Conservation (phyloP, 2,329 filamentous ascomycete species). For the Alternaria rosae region DNA sequence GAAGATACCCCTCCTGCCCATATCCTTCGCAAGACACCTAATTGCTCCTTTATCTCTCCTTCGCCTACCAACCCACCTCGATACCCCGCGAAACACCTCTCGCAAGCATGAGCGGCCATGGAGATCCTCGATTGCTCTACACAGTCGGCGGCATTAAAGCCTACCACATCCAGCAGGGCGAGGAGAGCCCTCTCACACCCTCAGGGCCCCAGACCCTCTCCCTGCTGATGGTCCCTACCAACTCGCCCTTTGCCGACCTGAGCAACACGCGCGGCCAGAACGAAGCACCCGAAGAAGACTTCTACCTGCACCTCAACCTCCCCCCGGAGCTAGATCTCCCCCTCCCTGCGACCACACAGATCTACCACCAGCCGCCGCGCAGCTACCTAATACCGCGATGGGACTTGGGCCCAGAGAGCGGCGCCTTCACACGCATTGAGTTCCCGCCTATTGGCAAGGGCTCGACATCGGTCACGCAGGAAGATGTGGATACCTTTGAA, state of each 20-base stretch:
- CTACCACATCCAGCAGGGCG: slow-evolving; percentile 88
- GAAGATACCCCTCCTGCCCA: slow-evolving; percentile 20
- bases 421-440: slow-evolving; percentile 91
- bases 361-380: slow-evolving; percentile 91
- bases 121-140: slow-evolving; percentile 64
- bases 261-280: slow-evolving; percentile 65
- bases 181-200: slow-evolving; percentile 81
- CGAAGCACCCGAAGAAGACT: slow-evolving; percentile 72
- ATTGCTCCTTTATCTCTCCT: neutral
- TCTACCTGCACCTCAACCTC: slow-evolving; percentile 94
- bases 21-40: neutral
- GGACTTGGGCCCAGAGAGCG: slow-evolving; percentile 87
- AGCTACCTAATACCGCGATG: slow-evolving; percentile 96
- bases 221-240: slow-evolving; percentile 93
- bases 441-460: slow-evolving; percentile 79
- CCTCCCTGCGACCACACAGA: slow-evolving; percentile 92
- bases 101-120: slow-evolving; percentile 57
- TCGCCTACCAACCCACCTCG: neutral
- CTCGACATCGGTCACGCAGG: slow-evolving; percentile 72
- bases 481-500: slow-evolving; percentile 95
- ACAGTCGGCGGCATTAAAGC: slow-evolving; percentile 83
- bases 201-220: slow-evolving; percentile 91
- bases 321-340: slow-evolving; percentile 94
- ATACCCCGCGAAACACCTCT: slow-evolving; percentile 20
- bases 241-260: slow-evolving; percentile 69